phyloP scores from a whole-genome alignment of 1,284 basidiomycete species.

The Trichosporon ovoides region DNA sequence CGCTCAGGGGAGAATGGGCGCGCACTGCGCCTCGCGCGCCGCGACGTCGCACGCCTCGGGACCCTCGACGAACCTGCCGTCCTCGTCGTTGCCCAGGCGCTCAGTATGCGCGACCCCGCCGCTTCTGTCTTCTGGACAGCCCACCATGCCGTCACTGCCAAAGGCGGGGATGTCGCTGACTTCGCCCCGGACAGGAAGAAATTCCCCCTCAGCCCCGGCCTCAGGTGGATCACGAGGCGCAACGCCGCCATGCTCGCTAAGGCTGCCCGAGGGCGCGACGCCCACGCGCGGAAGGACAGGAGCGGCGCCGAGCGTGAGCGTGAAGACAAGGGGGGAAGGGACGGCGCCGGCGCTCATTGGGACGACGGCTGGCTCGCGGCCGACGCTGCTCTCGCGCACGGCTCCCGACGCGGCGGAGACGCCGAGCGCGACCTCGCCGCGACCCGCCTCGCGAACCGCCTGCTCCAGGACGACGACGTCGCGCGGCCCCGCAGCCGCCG shows the following conservation, averaged over 20 bases:
- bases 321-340: too few relatives aligned
- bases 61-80: slow-evolving; percentile 9
- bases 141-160: slow-evolving; percentile 2
- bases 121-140: slow-evolving; percentile 17
- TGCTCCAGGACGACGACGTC: slow-evolving; percentile 13
- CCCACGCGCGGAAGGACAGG: too few relatives aligned
- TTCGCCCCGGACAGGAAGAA: background rate
- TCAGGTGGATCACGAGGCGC: background rate
- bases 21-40: slow-evolving; percentile 9
- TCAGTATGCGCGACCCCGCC: slow-evolving; percentile 8
- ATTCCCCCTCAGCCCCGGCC: background rate
- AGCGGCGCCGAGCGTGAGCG: too few relatives aligned
- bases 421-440: slow-evolving; percentile 2
- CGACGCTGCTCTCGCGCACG: background rate
- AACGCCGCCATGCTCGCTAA: background rate
- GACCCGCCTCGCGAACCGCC: slow-evolving; percentile 7
- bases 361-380: too few relatives aligned
- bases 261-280: background rate
- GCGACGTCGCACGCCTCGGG: slow-evolving; percentile 6
- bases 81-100: slow-evolving; percentile 11
- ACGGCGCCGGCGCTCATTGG: too few relatives aligned
- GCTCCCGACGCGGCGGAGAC: background rate
- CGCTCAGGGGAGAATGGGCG: background rate
- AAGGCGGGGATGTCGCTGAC: background rate
- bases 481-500: slow-evolving; percentile 2